A percentile compares a stretch with the other conserved stretches of the same genome.
Conservation (phyloP, 2,329 filamentous ascomycete species). For the Westerdykella ornata region DNA sequence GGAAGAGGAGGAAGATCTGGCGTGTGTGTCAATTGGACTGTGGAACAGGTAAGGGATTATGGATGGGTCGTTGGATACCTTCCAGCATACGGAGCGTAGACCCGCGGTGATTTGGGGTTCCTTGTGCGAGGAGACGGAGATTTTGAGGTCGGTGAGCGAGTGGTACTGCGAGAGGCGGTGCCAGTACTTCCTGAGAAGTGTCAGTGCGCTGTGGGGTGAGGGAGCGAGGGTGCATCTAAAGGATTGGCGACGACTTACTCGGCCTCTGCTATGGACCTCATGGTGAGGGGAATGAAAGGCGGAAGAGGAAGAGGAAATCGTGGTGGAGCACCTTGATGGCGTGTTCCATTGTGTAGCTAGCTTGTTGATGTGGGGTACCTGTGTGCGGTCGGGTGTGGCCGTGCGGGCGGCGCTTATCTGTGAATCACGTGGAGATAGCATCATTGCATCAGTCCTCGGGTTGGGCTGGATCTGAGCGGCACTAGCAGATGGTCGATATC, state of each 20-base stretch:
- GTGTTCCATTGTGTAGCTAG: background rate
- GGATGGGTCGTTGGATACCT: constrained; percentile 51
- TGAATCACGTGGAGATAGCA: no score
- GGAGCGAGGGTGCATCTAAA: background rate
- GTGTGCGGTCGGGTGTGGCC: no score
- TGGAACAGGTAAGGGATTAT: background rate
- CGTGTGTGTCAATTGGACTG: constrained; percentile 11
- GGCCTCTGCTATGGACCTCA: constrained; percentile 30
- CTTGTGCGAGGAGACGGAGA: constrained; percentile 32
- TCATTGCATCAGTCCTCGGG: no score
- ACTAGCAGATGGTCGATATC: no score
- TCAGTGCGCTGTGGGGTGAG: constrained; percentile 12
- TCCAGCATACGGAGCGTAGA: constrained; percentile 86
- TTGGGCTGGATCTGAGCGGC: no score
- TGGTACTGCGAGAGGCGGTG: constrained; percentile 33
- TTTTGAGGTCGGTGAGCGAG: constrained; percentile 34
- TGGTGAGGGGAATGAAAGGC: constrained; percentile 10
- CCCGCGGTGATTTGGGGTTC: constrained; percentile 49
- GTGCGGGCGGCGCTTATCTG: no score
- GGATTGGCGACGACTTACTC: constrained; percentile 21
- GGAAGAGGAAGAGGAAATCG: constrained; percentile 7
- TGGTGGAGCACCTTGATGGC: constrained; percentile 30
- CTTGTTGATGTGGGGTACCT: constrained; percentile 21
- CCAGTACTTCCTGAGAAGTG: constrained; percentile 28
- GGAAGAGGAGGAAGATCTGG: constrained; percentile 75